Evolutionary conservation across 148 eudicot species (phyloP).

Genomic region (Diospyros lotus): DNA sequence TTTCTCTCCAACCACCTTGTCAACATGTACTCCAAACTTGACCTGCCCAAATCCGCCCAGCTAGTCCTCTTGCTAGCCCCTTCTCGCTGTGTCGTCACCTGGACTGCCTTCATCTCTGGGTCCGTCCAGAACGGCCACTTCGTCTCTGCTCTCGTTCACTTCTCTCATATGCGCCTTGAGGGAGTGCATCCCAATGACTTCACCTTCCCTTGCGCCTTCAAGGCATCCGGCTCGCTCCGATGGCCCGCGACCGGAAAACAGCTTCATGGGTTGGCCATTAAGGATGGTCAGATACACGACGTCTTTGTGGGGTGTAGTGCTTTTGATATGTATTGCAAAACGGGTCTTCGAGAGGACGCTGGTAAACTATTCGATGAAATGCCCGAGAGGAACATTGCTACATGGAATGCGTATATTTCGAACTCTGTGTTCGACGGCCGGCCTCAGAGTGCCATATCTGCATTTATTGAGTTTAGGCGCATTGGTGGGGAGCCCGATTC

Average conservation of each 20-base stretch:
- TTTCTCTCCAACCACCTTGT: slow-evolving; percentile 48
- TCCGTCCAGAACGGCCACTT: slow-evolving; percentile 39
- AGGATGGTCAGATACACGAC: slow-evolving; percentile 21
- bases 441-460: slow-evolving; percentile 24
- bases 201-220: slow-evolving; percentile 52
- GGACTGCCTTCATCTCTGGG: slow-evolving; percentile 57
- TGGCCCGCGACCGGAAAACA: slow-evolving; percentile 15
- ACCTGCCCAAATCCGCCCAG: slow-evolving; percentile 37
- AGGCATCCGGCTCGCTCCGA: slow-evolving; percentile 29
- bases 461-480: slow-evolving; percentile 34
- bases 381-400: slow-evolving; percentile 45
- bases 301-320: slow-evolving; percentile 47
- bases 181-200: slow-evolving; percentile 49
- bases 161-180: slow-evolving; percentile 32
- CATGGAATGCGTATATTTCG: slow-evolving; percentile 57
- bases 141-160: slow-evolving; percentile 30
- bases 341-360: slow-evolving; percentile 31
- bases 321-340: slow-evolving; percentile 50
- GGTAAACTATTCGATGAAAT: slow-evolving; percentile 52
- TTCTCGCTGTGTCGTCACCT: slow-evolving; percentile 51
- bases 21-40: slow-evolving; percentile 65
- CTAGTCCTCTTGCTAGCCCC: slow-evolving; percentile 43
- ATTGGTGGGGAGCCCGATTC: slow-evolving; percentile 25
- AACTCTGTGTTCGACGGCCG: slow-evolving; percentile 39
- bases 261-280: slow-evolving; percentile 40